Conservation (phyloP, 129 eudicot species). For the Flaveria brownii region DNA sequence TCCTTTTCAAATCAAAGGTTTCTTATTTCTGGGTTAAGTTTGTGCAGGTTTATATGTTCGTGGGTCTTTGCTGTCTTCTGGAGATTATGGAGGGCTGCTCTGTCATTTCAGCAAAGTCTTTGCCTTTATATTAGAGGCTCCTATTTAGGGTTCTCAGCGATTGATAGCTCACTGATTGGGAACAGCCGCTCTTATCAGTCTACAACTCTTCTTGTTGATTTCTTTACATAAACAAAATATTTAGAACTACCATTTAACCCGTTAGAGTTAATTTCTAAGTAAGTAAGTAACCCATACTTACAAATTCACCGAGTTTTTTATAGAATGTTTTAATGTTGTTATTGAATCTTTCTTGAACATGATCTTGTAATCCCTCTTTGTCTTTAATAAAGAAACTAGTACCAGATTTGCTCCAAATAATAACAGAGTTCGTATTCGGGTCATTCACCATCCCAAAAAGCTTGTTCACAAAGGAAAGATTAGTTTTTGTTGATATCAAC, state of each 20-base stretch:
- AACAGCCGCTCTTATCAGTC: too few species aligned
- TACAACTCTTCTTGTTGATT: too few species aligned
- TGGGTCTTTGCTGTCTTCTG: too few species aligned
- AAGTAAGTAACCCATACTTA: not conserved
- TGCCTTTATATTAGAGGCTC: too few species aligned
- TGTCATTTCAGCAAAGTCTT: too few species aligned
- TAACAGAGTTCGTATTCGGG: constrained; percentile 33
- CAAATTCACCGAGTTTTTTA: constrained; percentile 11
- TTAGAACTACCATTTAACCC: not conserved
- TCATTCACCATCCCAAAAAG: constrained; percentile 41
- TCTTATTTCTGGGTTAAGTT: too few species aligned
- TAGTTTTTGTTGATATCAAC: constrained; percentile 14
- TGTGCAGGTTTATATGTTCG: too few species aligned
- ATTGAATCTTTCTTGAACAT: constrained; percentile 36
- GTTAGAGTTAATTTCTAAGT: not conserved
- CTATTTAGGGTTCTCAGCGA: too few species aligned
- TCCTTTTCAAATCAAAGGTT: too few species aligned
- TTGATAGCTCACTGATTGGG: too few species aligned
- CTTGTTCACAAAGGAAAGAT: constrained; percentile 28
- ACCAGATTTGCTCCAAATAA: constrained; percentile 43
- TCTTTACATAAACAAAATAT: not conserved
- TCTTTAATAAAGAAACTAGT: constrained; percentile 50
- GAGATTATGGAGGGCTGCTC: too few species aligned
- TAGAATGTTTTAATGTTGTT: constrained; percentile 16
- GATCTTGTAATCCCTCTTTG: constrained; percentile 23